Evolutionary conservation across 768 basidiomycete species (phyloP).

Genomic region (Strobilomyces dryophilus): DNA sequence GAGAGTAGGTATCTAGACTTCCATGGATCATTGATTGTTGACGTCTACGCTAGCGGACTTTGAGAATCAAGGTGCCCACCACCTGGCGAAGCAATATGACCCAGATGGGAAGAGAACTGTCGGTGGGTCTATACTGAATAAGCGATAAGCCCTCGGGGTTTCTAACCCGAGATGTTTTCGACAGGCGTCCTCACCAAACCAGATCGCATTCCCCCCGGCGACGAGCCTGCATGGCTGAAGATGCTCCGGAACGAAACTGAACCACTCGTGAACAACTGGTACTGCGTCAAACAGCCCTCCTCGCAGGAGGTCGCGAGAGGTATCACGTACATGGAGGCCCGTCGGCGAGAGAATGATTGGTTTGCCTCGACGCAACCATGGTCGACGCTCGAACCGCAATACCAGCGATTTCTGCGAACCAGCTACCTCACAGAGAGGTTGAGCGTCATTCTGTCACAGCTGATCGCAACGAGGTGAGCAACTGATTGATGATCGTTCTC

Average conservation of each 20-base stretch:
- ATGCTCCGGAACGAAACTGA: constrained; percentile 53
- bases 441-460: constrained; percentile 56
- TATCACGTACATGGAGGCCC: constrained; percentile 54
- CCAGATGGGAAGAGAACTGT: constrained; percentile 60
- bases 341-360: constrained; percentile 51
- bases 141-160: no score
- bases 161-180: not conserved
- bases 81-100: constrained; percentile 58
- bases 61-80: constrained; percentile 72
- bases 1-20: constrained; percentile 19
- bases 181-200: constrained; percentile 57
- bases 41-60: constrained; percentile 44
- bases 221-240: constrained; percentile 43
- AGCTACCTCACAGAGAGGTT: constrained; percentile 51
- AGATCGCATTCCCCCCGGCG: constrained; percentile 44
- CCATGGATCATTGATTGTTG: not conserved
- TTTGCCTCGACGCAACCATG: constrained; percentile 53
- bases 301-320: constrained; percentile 20
- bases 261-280: constrained; percentile 58
- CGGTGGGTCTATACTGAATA: constrained; percentile 27
- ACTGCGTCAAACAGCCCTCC: constrained; percentile 39
- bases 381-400: constrained; percentile 47
- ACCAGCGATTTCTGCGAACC: constrained; percentile 54
- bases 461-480: constrained; percentile 56
- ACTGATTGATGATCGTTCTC: not conserved